Conservation (phyloP, 352 stramenopile genomes). For the Phytophthora kernoviae region DNA sequence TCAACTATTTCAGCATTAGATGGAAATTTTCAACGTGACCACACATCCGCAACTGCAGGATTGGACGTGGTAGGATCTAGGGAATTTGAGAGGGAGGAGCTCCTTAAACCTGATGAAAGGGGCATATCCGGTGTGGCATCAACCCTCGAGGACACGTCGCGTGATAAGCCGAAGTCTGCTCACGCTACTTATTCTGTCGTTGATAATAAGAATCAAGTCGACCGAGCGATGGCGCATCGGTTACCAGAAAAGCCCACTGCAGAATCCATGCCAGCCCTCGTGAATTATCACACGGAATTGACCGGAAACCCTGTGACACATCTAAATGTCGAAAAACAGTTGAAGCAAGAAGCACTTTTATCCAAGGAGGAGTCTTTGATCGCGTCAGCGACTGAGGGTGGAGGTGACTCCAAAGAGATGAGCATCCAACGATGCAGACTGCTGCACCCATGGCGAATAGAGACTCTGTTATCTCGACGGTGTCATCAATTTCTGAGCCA, state of each 20-base stretch:
- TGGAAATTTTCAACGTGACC: background rate
- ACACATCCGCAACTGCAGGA: background rate
- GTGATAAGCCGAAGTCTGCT: conserved; percentile 5
- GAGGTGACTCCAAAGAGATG: background rate
- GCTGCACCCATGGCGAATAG: conserved; percentile 3
- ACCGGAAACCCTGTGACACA: background rate
- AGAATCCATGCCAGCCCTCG: conserved; percentile 13
- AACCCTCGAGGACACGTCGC: conserved; percentile 9
- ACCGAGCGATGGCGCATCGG: conserved; percentile 9
- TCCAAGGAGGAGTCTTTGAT: background rate
- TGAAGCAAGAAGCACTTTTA: background rate
- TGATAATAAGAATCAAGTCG: conserved; percentile 18
- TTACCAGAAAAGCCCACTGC: conserved; percentile 11
- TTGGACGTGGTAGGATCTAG: conserved; percentile 9
- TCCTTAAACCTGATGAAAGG: conserved; percentile 10
- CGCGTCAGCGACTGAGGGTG: conserved; percentile 1
- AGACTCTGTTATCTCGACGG: conserved; percentile 59
- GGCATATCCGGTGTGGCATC: conserved; percentile 19
- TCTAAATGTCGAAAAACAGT: conserved; percentile 5
- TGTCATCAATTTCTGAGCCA: conserved; percentile 58
- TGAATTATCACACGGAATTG: conserved; percentile 3
- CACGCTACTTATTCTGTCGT: conserved; percentile 16
- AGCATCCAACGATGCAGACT: background rate
- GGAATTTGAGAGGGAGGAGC: conserved; percentile 14
- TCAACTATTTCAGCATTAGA: conserved; percentile 2